phyloP scores from a whole-genome alignment of 2,329 filamentous ascomycete species.

The Fusarium sp. region DNA sequence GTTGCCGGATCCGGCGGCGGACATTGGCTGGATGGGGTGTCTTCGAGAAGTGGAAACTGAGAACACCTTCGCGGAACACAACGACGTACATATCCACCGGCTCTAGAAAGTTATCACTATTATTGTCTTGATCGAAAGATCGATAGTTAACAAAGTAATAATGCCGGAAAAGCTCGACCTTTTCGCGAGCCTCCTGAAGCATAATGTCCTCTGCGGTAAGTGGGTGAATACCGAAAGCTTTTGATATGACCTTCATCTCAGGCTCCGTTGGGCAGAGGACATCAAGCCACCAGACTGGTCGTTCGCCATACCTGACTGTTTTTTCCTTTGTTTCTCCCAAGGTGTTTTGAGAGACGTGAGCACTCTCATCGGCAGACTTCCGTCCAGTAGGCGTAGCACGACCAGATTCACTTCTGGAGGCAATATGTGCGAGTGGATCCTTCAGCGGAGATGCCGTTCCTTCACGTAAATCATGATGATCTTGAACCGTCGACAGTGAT shows the following conservation, averaged over 20 bases:
- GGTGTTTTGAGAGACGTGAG: conserved; percentile 33
- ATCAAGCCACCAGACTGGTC: conserved; percentile 97
- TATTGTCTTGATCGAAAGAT: conserved; percentile 94
- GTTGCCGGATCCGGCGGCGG: conserved; percentile 88
- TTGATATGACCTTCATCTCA: conserved; percentile 94
- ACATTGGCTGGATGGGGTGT: conserved; percentile 97
- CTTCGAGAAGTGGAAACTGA: conserved; percentile 97
- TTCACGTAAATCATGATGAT: conserved; percentile 36
- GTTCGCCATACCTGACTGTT: conserved; percentile 75
- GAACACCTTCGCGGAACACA: conserved; percentile 93
- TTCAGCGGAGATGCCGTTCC: conserved; percentile 49
- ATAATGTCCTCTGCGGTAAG: conserved; percentile 96
- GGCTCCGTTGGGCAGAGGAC: conserved; percentile 89
- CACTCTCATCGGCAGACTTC: conserved; percentile 53
- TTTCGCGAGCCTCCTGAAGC: conserved; percentile 96
- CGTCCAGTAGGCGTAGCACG: conserved; percentile 61
- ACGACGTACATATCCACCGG: conserved; percentile 98
- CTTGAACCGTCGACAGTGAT: conserved; percentile 54
- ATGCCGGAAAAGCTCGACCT: conserved; percentile 95
- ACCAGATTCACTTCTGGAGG: conserved; percentile 55
- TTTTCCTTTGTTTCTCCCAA: conserved; percentile 52
- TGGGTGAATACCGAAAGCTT: conserved; percentile 95
- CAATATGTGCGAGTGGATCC: conserved; percentile 48
- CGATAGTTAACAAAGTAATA: conserved; percentile 99
- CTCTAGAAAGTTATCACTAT: conserved; percentile 90